Base-by-base conservation (phyloP, 352 stramenopile species). In the Plasmopara viticola region DNA sequence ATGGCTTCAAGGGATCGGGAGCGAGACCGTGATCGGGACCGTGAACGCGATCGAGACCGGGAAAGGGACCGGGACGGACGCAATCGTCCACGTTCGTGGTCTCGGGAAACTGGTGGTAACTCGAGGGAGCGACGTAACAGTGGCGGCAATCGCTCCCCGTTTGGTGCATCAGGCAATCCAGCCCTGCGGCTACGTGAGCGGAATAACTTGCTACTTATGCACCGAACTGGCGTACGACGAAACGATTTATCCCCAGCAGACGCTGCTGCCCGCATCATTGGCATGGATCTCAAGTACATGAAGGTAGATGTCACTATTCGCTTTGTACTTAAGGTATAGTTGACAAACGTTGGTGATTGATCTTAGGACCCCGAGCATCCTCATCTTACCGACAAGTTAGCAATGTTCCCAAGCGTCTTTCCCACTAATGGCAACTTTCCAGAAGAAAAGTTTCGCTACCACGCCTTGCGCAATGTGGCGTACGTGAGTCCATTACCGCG, bases 381-480 rank as follows among this genome's bases (percentile, higher is more conserved):
- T 29, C 78, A 84, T 29, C 35, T 90, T 6, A 84, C 76, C 1
- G 77, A 87, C n/a, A 88, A 88, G 49, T 31, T 86, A 28, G 80
- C 74, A 8, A 69, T 69, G 15, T 71, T 63, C 44, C 84, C 84
- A 0, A 84, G 79, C 14, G 68, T 91, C 9, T 92, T 87, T 53
- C 77, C 74, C 20, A 94, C 84, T 4, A 81, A 86, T 51, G 70
- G 72, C 46, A 85, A 64, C 12, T 79, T 85, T 13, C 77, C 78
- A 6, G 84, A 94, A 57, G 84, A 94, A 34, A 86, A 92, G 40
- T 94, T 92, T 30, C 81, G 79, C 6, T 65, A 78, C 13, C 82
- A 92, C 56, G 77, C 84, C 10, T 44, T 87, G 29, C 78, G 84
- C 12, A 86, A 78, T 25, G 62, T 69, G 4, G 74, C 84, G n/a